Conservation (phyloP, 768 basidiomycete species). For the Suillus clintonianus region DNA sequence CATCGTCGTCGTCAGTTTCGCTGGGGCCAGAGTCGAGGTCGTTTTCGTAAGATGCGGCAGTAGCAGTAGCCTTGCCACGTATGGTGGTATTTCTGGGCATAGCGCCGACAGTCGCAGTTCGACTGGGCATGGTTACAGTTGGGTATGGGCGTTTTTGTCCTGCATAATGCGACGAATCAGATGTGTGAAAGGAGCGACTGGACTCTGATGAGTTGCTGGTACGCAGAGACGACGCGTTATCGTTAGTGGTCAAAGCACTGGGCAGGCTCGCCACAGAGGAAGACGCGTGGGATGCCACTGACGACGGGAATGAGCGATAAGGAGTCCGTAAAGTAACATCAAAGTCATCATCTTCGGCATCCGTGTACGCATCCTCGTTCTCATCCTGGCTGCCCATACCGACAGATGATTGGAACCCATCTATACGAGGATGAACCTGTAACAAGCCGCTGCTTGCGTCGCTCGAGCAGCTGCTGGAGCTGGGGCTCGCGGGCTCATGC, state of each 20-base stretch:
- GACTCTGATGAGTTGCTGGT: slow-evolving; percentile 47
- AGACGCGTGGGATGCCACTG: slow-evolving; percentile 20
- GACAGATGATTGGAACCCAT: slow-evolving; percentile 14
- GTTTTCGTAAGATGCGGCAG: slow-evolving; percentile 10
- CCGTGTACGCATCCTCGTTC: slow-evolving; percentile 17
- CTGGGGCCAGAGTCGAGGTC: slow-evolving; percentile 21
- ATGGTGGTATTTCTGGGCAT: slow-evolving; percentile 26
- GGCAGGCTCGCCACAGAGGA: slow-evolving; percentile 29
- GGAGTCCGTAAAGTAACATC: slow-evolving; percentile 71
- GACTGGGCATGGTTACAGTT: slow-evolving; percentile 6
- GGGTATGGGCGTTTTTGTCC: slow-evolving; percentile 43
- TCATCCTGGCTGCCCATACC: slow-evolving; percentile 28
- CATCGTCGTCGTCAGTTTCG: slow-evolving; percentile 20
- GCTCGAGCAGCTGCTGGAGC: slow-evolving; percentile 63
- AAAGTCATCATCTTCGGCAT: slow-evolving; percentile 62
- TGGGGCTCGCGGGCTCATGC: slow-evolving; percentile 60
- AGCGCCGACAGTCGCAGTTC: slow-evolving; percentile 3
- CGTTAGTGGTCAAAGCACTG: slow-evolving; percentile 38
- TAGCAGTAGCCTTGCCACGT: slow-evolving; percentile 19
- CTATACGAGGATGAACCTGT: slow-evolving; percentile 40
- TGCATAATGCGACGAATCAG: slow-evolving; percentile 36
- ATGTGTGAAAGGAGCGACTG: slow-evolving; percentile 29
- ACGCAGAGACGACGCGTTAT: slow-evolving; percentile 39
- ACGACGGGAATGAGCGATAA: slow-evolving; percentile 29
- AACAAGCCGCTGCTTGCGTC: slow-evolving; percentile 39